These are phyloP conservation scores for Gastrodia elata DNA, from an alignment of 106 monocot genomes.

Conservation along the genomic window DNA sequence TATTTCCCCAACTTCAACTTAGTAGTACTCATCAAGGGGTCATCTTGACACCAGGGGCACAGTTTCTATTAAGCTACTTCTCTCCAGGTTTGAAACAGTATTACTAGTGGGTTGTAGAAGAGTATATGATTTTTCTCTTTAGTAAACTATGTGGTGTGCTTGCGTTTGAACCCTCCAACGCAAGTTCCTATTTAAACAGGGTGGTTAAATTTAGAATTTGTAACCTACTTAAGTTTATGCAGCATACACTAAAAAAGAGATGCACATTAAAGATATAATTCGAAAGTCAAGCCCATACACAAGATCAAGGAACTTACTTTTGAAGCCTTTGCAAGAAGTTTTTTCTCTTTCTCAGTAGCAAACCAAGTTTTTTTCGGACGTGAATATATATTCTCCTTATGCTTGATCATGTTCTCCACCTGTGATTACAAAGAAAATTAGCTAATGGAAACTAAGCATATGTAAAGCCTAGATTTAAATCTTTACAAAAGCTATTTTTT, in stretches of 20 bases:
- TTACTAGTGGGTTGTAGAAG: too few relatives aligned
- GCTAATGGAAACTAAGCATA: not conserved
- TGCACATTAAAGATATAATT: not conserved
- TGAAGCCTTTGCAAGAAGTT: slow-evolving; percentile 49
- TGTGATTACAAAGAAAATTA: slow-evolving; percentile 18
- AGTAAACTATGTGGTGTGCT: too few relatives aligned
- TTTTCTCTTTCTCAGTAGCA: slow-evolving; percentile 84
- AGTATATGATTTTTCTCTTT: too few relatives aligned
- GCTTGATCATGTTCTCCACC: slow-evolving; percentile 91
- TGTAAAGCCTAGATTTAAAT: not conserved
- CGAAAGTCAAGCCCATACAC: not conserved
- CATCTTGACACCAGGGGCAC: too few relatives aligned
- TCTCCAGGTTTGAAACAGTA: too few relatives aligned
- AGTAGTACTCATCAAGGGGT: too few relatives aligned
- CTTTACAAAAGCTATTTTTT: not conserved
- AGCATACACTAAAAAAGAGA: not conserved
- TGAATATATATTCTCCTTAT: slow-evolving; percentile 88
- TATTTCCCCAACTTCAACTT: too few relatives aligned
- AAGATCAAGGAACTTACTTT: slow-evolving; percentile 34
- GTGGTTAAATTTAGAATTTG: too few relatives aligned
- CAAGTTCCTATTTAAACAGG: too few relatives aligned
- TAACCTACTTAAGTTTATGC: too few relatives aligned
- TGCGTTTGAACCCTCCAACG: too few relatives aligned
- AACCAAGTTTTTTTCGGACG: slow-evolving; percentile 93
- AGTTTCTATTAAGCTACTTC: too few relatives aligned